Evolutionary conservation across 2,329 filamentous ascomycete species (phyloP), one percentile per base, ranked within the genome.

Genomic region (Piedraia hortae): DNA sequence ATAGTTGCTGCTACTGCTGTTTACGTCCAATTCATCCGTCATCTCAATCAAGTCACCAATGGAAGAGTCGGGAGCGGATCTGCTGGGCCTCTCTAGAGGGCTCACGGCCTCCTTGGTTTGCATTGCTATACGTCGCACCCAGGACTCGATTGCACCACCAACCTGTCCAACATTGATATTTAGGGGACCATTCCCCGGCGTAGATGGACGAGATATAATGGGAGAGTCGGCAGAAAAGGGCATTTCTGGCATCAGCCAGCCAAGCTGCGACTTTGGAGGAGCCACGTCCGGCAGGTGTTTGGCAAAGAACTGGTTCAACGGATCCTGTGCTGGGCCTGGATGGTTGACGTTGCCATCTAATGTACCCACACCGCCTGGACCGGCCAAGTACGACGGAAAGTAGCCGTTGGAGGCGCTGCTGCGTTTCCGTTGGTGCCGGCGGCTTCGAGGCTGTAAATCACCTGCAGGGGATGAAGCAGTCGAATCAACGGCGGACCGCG

Each of bases 341-440:
- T 60, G 62, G 23, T 65, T 62, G 14, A 74, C 64, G 31, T 61
- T 64, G 33, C 60, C 62, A 15, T 57, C 59, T 43, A 93, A 60
- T 1, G 75, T 78, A 5, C 82, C 82, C 2, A 93, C 75, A 8
- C 78, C 82, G 10, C 82, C 82, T 2, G 82, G 77, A 1, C 75
- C 72, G 18, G 68, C 62, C 44, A 91, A 67, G 51, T 73, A 43
- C 16, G 30, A 42, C 27, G 30, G 48, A 37, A 36, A 46, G 32
- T 44, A 39, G 35, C 43, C 32, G 23, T 36, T 45, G 16, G 38
- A 35, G 21, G 44, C 49, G 30, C 41, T 47, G 8, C 44, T 44
- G 11, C 35, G 36, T 14, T 41, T 37, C 15, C 41, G 41, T 5
- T 21, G 33, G 16, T 35, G 34, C 31, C 15, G 38, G 33, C 33